A percentile compares a stretch with the other conserved stretches of the same genome.
Evolutionary conservation across 805 yeast genomes (phyloP).

Genomic region (Lipomyces lipofer): DNA sequence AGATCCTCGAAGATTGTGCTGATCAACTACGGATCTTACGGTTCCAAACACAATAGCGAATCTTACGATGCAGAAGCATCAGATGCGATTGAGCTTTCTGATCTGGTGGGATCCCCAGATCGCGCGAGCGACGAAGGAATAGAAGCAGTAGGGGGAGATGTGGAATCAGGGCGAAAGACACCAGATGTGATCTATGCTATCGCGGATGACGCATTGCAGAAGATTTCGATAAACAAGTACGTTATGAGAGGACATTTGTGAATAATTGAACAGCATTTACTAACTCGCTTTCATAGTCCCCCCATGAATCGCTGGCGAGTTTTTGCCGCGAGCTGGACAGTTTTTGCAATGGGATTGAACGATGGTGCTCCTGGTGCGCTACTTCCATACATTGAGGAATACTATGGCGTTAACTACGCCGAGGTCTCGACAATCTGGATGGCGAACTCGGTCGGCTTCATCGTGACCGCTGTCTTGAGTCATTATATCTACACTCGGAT

Average conservation of each 20-base stretch:
- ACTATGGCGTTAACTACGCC: slow-evolving; percentile 52
- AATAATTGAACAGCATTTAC: no score
- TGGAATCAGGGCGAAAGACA: neutral
- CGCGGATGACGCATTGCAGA: no score
- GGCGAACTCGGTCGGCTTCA: slow-evolving; percentile 57
- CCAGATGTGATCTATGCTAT: neutral
- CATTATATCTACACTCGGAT: slow-evolving; percentile 47
- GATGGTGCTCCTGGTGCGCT: slow-evolving; percentile 65
- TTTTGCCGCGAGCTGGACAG: slow-evolving; percentile 8
- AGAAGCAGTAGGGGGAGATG: neutral
- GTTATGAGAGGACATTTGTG: no score
- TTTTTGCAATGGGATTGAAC: slow-evolving; percentile 24
- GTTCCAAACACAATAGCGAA: neutral
- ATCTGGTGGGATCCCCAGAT: neutral
- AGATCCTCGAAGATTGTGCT: slow-evolving; percentile 3
- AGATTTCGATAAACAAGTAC: no score
- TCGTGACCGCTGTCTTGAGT: slow-evolving; percentile 50
- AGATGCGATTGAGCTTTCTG: slow-evolving; percentile 9
- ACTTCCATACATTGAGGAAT: slow-evolving; percentile 54
- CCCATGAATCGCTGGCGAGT: slow-evolving; percentile 13
- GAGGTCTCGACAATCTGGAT: slow-evolving; percentile 61
- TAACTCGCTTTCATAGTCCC: no score
- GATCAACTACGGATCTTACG: neutral
- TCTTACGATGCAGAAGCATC: no score
- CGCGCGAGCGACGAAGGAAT: neutral